Percentiles rank a stretch among this genome's conserved stretches.
Conservation (phyloP, 345 rosid genomes). For the Bruguiera sexangula region DNA sequence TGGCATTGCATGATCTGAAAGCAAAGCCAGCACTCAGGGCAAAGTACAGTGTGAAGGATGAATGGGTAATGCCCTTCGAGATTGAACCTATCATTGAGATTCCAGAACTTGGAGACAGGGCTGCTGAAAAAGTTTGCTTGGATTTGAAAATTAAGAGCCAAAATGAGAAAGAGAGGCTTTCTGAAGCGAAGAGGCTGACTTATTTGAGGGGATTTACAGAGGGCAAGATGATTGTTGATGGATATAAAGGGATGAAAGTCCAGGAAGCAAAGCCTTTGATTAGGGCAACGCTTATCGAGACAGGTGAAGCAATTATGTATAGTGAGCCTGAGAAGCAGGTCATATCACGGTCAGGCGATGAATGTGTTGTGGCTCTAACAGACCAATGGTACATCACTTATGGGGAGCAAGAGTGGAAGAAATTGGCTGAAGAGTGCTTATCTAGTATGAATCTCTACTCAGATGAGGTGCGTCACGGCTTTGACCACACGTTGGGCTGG, state of each 20-base stretch:
- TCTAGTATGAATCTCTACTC: conserved; percentile 71
- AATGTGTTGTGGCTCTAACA: conserved; percentile 96
- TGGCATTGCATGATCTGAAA: conserved; percentile 74
- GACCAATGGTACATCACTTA: conserved; percentile 97
- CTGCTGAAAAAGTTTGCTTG: conserved; percentile 81
- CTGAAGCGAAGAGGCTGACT: conserved; percentile 82
- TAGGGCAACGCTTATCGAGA: conserved; percentile 61
- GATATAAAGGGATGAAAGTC: conserved; percentile 64
- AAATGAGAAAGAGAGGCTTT: conserved; percentile 90
- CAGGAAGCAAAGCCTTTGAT: conserved; percentile 80
- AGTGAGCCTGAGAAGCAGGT: conserved; percentile 97
- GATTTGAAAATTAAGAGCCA: conserved; percentile 86
- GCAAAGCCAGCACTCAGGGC: conserved; percentile 74
- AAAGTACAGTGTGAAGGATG: conserved; percentile 75
- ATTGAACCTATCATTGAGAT: conserved; percentile 72
- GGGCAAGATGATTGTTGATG: conserved; percentile 80
- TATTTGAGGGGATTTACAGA: conserved; percentile 85
- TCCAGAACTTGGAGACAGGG: conserved; percentile 79
- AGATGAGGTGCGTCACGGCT: conserved; percentile 79
- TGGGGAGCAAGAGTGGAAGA: conserved; percentile 82
- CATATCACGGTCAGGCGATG: conserved; percentile 94
- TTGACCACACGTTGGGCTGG: conserved; percentile 94
- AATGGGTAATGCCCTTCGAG: conserved; percentile 80
- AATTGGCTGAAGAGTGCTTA: conserved; percentile 73
- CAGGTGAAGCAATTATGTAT: conserved; percentile 67